Evolutionary conservation across 164 flowering plant species (phyloP).

Genomic region (Platanus orientalis): DNA sequence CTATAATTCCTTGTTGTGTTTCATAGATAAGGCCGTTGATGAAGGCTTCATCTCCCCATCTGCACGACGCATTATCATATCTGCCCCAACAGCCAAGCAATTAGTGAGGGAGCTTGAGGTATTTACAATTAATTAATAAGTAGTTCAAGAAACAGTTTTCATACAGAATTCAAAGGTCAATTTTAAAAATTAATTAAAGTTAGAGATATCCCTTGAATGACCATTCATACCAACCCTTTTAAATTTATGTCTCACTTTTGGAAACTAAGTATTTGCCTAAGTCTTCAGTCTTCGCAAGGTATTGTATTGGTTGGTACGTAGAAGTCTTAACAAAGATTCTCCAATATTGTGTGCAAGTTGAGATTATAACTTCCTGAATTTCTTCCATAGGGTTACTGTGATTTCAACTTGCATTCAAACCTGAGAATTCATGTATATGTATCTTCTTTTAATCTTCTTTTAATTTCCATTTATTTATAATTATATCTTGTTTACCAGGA

Average conservation of each 20-base stretch:
- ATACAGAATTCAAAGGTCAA: background rate
- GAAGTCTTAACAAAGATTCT: background rate
- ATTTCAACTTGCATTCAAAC: too few species aligned
- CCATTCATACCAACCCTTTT: background rate
- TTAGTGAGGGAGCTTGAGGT: slow-evolving; percentile 80
- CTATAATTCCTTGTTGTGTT: slow-evolving; percentile 70
- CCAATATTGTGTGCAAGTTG: background rate
- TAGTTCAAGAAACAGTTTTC: background rate
- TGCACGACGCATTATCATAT: slow-evolving; percentile 77
- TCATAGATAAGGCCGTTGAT: slow-evolving; percentile 89
- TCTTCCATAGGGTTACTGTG: too few species aligned
- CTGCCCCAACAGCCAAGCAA: slow-evolving; percentile 79
- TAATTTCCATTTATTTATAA: too few species aligned
- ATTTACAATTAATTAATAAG: background rate
- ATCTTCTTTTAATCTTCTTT: too few species aligned
- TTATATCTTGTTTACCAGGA: too few species aligned
- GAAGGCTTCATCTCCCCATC: slow-evolving; percentile 85
- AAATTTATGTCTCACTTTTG: background rate
- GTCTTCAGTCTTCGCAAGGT: too few species aligned
- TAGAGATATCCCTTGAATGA: background rate
- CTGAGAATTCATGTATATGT: too few species aligned
- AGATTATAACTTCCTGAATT: too few species aligned
- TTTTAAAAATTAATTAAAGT: background rate
- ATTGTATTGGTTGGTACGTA: too few species aligned
- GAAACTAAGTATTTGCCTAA: too few species aligned